Evolutionary conservation across 1,284 basidiomycete genomes (phyloP).

Genomic region (Gastroboletus turbinatus): DNA sequence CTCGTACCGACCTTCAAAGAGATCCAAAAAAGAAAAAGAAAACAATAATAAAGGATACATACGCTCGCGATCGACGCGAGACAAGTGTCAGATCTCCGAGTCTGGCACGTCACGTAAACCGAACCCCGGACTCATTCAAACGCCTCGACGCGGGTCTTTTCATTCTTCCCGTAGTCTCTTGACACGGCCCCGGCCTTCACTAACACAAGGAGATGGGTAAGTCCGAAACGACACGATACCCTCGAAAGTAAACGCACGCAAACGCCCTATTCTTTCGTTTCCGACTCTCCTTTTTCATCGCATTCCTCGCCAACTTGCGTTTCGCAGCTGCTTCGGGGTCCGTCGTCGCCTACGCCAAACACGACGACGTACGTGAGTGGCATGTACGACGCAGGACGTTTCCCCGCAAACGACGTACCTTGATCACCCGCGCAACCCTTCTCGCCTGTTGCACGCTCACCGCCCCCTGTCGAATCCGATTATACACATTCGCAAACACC

Average conservation of each 20-base stretch:
- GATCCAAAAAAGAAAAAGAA: not conserved
- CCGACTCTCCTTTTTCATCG: conserved; percentile 76
- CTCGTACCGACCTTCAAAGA: not conserved
- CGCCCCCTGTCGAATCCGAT: conserved; percentile 72
- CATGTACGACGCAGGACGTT: not conserved
- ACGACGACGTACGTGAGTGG: not conserved
- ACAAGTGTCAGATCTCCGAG: no score
- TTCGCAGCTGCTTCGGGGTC: conserved; percentile 79
- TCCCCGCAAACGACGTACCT: conserved; percentile 37
- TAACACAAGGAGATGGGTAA: conserved; percentile 14
- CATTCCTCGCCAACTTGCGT: conserved; percentile 67
- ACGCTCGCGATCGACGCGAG: not conserved
- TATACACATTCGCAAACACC: conserved; percentile 79
- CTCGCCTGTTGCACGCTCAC: conserved; percentile 72
- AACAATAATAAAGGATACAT: no score
- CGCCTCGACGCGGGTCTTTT: not conserved
- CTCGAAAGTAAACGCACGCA: conserved; percentile 43
- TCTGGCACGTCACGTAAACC: no score
- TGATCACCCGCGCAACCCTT: conserved; percentile 62
- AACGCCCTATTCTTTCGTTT: conserved; percentile 72
- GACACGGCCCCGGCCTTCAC: conserved; percentile 40
- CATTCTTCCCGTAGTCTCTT: conserved; percentile 39
- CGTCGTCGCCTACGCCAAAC: conserved; percentile 47
- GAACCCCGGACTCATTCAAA: no score
- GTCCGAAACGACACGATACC: not conserved